Evolutionary conservation across 1,284 basidiomycete species (phyloP).

Genomic region (Dichomitus squalens): DNA sequence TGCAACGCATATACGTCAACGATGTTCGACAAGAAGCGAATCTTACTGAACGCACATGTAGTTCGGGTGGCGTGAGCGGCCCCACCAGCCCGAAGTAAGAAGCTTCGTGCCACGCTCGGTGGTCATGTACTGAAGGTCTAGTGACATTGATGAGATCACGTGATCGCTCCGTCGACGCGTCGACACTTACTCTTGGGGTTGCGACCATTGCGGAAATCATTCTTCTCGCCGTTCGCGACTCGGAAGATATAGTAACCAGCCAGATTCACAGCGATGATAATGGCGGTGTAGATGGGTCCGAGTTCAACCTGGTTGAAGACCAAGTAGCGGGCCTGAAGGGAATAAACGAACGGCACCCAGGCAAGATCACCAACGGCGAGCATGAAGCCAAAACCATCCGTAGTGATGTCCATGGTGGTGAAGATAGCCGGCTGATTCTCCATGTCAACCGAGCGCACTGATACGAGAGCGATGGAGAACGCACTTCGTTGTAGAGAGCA

Average conservation of each 20-base stretch:
- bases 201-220: slow-evolving; percentile 89
- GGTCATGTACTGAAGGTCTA: slow-evolving; percentile 81
- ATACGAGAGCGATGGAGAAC: slow-evolving; percentile 13
- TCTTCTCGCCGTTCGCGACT: slow-evolving; percentile 90
- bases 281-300: slow-evolving; percentile 60
- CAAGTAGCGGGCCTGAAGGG: slow-evolving; percentile 92
- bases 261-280: slow-evolving; percentile 70
- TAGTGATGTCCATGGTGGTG: slow-evolving; percentile 97
- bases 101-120: slow-evolving; percentile 90
- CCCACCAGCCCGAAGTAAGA: slow-evolving; percentile 98
- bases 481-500: slow-evolving; percentile 86
- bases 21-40: not conserved
- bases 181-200: slow-evolving; percentile 85
- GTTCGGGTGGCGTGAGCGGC: slow-evolving; percentile 90
- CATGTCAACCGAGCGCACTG: not conserved
- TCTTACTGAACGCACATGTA: slow-evolving; percentile 64
- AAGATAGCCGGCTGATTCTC: slow-evolving; percentile 73
- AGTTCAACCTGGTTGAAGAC: slow-evolving; percentile 87
- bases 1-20: slow-evolving; percentile 30
- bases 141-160: not conserved
- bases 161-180: not conserved
- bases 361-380: slow-evolving; percentile 90
- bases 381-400: slow-evolving; percentile 99
- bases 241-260: slow-evolving; percentile 94
- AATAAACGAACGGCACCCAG: slow-evolving; percentile 97